Evolutionary conservation across 2,329 filamentous ascomycete species (phyloP).

Genomic region (Monosporascus ibericus): DNA sequence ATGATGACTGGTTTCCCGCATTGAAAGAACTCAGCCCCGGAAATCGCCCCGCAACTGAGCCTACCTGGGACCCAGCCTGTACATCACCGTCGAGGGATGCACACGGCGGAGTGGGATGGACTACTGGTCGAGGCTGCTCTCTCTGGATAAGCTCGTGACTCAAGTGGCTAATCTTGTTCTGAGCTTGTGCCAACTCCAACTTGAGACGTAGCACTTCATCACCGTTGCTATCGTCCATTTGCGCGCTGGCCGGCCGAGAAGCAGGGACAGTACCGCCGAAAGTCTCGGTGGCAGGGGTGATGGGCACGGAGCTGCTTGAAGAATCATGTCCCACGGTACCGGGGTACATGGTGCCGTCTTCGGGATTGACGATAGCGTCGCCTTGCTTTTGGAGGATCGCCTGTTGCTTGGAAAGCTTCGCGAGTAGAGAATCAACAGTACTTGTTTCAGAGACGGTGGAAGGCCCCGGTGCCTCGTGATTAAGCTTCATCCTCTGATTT

Average conservation of each 20-base stretch:
- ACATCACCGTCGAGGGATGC: conserved; percentile 23
- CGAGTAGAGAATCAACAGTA: conserved; percentile 66
- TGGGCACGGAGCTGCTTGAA: conserved; percentile 53
- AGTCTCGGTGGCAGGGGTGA: conserved; percentile 55
- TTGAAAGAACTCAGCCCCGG: conserved; percentile 15
- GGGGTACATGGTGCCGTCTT: conserved; percentile 31
- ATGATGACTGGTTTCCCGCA: conserved; percentile 30
- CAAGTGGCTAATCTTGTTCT: conserved; percentile 64
- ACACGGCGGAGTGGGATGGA: conserved; percentile 37
- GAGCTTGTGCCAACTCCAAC: conserved; percentile 64
- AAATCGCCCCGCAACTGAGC: conserved; percentile 26
- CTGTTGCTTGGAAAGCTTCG: conserved; percentile 69
- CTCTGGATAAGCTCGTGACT: conserved; percentile 65
- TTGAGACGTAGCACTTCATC: conserved; percentile 64
- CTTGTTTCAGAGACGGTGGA: conserved; percentile 33
- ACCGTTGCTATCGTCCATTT: conserved; percentile 37
- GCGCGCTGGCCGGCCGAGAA: conserved; percentile 47
- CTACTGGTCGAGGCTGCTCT: conserved; percentile 53
- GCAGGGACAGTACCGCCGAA: conserved; percentile 42
- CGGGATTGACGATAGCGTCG: conserved; percentile 39
- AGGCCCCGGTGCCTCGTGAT: conserved; percentile 31
- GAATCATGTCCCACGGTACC: conserved; percentile 40
- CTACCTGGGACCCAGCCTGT: conserved; percentile 13
- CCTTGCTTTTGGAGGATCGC: conserved; percentile 53
- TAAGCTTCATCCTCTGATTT: conserved; percentile 43